phyloP scores from a whole-genome alignment of 352 stramenopile species.

The Phytophthora tentaculata region DNA sequence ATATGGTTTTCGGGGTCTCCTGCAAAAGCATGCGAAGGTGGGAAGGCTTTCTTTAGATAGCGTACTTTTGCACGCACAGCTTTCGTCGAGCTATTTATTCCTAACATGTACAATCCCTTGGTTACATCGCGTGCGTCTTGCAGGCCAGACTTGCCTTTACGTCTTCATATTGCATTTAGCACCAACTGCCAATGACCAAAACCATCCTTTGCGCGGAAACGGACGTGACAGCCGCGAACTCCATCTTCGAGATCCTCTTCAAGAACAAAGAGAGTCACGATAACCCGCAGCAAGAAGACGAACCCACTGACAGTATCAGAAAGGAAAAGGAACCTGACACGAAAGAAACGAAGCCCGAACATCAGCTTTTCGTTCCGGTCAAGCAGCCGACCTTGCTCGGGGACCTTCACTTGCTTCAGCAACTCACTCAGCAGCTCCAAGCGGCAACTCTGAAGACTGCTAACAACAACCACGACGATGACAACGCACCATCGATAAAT shows the following conservation, averaged over 20 bases:
- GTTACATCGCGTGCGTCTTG: background rate
- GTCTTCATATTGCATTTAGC: conserved; percentile 30
- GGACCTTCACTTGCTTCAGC: conserved; percentile 33
- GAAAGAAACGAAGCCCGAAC: conserved; percentile 17
- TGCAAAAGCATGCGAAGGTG: conserved; percentile 2
- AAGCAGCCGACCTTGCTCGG: conserved; percentile 36
- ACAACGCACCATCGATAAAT: conserved; percentile 2
- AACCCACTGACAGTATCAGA: background rate
- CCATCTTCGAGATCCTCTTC: conserved; percentile 40
- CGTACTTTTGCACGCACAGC: background rate
- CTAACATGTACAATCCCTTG: conserved; percentile 16
- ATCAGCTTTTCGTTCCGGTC: conserved; percentile 13
- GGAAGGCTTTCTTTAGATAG: conserved; percentile 6
- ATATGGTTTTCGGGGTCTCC: background rate
- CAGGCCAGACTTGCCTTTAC: background rate
- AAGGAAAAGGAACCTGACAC: background rate
- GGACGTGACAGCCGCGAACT: conserved; percentile 11
- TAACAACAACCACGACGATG: conserved; percentile 35
- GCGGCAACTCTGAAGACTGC: conserved; percentile 13
- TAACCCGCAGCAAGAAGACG: conserved; percentile 22
- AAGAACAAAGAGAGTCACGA: conserved; percentile 27
- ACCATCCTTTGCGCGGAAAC: conserved; percentile 6
- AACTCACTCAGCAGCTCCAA: conserved; percentile 36
- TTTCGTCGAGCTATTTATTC: conserved; percentile 11
- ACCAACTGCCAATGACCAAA: conserved; percentile 22